phyloP scores from a whole-genome alignment of 805 yeast genomes.

The Metschnikowia borealis region DNA sequence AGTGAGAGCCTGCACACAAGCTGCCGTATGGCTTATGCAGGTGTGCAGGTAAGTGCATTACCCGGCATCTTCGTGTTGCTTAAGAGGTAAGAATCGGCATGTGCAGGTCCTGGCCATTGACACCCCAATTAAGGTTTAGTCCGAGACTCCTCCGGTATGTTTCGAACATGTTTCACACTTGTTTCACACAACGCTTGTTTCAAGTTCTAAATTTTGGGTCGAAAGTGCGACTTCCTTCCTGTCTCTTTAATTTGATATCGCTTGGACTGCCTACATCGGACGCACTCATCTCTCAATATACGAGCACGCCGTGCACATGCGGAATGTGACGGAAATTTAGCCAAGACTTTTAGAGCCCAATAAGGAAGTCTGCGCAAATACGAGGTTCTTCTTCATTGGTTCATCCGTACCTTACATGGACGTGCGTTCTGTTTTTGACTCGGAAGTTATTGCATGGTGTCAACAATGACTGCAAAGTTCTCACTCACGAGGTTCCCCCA shows the following conservation, averaged over 20 bases:
- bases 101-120: background rate
- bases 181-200: background rate
- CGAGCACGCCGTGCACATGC: background rate
- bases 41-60: background rate
- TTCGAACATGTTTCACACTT: background rate
- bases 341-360: background rate
- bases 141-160: too few relatives aligned
- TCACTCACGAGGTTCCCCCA: background rate
- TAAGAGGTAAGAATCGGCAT: too few relatives aligned
- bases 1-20: background rate
- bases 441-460: background rate
- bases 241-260: background rate
- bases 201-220: too few relatives aligned
- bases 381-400: background rate
- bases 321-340: background rate
- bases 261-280: background rate
- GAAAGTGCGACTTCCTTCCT: background rate
- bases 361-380: background rate
- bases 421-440: background rate
- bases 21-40: background rate
- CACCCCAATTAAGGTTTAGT: too few relatives aligned
- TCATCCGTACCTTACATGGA: background rate
- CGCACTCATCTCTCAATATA: background rate
- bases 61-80: background rate
- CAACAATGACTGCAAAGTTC: conserved; percentile 24